phyloP scores from a whole-genome alignment of 140 eudicot species.

The Oenanthe javanica region DNA sequence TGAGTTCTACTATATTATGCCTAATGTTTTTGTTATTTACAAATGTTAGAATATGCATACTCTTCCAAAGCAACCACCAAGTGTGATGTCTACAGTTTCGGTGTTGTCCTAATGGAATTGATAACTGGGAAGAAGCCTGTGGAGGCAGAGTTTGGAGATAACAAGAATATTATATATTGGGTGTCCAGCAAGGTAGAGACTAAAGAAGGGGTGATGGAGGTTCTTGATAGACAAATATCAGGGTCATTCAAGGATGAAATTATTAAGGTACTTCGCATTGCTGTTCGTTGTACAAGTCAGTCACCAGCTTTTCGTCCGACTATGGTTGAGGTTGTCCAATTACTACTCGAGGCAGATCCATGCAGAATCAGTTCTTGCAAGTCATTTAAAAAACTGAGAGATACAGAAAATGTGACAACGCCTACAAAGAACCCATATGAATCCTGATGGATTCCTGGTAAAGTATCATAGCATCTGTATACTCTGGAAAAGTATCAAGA shows the following conservation, averaged over 20 bases:
- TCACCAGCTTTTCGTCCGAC: constrained; percentile 61
- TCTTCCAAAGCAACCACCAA: constrained; percentile 79
- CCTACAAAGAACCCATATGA: constrained; percentile 20
- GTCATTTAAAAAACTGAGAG: constrained; percentile 47
- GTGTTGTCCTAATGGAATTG: constrained; percentile 86
- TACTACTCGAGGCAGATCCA: constrained; percentile 76
- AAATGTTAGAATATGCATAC: constrained; percentile 55
- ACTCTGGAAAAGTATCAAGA: constrained; percentile 14
- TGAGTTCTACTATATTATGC: neutral
- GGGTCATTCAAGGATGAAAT: constrained; percentile 56
- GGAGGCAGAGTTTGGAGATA: constrained; percentile 91
- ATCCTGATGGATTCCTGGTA: constrained; percentile 10
- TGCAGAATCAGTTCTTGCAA: constrained; percentile 57
- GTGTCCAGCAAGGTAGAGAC: constrained; percentile 72
- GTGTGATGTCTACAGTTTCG: constrained; percentile 90
- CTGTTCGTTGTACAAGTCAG: constrained; percentile 68
- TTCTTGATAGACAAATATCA: constrained; percentile 56
- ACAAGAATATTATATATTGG: constrained; percentile 87
- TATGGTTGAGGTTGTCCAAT: constrained; percentile 68
- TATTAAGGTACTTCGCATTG: constrained; percentile 77
- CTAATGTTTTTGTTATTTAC: neutral
- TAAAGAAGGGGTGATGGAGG: constrained; percentile 70
- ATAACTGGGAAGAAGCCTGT: constrained; percentile 87
- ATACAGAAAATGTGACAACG: constrained; percentile 20
- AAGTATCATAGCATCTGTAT: constrained; percentile 26